Evolutionary conservation across 306 rosid species (phyloP).

Genomic region (Sphenostylis stenocarpa): DNA sequence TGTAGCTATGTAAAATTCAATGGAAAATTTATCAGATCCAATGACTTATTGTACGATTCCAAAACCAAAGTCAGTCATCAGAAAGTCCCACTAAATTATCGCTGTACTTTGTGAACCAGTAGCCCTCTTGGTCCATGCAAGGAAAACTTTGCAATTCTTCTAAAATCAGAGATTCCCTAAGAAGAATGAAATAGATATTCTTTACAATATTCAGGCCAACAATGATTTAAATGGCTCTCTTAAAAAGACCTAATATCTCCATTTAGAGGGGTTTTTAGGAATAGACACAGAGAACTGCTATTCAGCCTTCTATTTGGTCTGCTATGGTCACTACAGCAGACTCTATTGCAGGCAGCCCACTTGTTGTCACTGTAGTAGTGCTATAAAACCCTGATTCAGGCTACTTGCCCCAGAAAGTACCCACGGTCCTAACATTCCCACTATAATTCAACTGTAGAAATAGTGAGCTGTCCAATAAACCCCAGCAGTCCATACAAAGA

Average conservation of each 20-base stretch:
- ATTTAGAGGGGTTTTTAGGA: no score
- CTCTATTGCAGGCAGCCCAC: no score
- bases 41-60: constrained; percentile 10
- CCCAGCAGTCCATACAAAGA: background rate
- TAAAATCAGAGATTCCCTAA: background rate
- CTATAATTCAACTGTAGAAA: background rate
- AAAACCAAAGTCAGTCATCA: background rate
- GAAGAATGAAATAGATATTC: constrained; percentile 7
- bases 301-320: no score
- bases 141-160: background rate
- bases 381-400: background rate
- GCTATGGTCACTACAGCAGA: no score
- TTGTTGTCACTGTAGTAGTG: no score
- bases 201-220: background rate
- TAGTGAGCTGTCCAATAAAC: background rate
- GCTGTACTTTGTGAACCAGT: background rate
- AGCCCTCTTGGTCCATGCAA: background rate
- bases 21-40: background rate
- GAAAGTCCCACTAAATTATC: constrained; percentile 17
- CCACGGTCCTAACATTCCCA: constrained; percentile 14
- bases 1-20: background rate
- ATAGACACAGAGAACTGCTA: no score
- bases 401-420: background rate
- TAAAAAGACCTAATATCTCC: no score
- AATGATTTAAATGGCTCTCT: no score